A percentile compares a stretch with the other conserved stretches of the same genome.
Evolutionary conservation across 352 stramenopile genomes (phyloP).

Genomic region (Pythium aristosporum): DNA sequence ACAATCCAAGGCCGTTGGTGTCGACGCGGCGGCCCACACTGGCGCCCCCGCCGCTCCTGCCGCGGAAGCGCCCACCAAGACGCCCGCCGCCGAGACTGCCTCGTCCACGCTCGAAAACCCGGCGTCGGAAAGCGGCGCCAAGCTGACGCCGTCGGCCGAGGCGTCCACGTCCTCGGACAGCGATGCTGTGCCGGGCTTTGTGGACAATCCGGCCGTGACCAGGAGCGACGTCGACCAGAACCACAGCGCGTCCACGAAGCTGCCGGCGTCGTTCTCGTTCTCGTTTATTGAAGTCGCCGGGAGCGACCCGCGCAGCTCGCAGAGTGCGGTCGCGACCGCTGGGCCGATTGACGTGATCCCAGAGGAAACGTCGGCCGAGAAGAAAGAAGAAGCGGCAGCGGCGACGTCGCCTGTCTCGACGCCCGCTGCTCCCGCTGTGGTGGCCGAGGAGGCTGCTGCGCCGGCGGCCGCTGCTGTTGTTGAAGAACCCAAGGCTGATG

Average conservation of each 20-base stretch:
- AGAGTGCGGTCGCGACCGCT: conserved; percentile 6
- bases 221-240: conserved; percentile 13
- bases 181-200: conserved; percentile 53
- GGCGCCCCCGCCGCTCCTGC: background rate
- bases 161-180: conserved; percentile 28
- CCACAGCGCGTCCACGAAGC: conserved; percentile 20
- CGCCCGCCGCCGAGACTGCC: background rate
- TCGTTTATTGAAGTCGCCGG: conserved; percentile 65
- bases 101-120: background rate
- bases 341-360: conserved; percentile 19
- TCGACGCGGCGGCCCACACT: conserved; percentile 7
- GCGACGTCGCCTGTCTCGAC: background rate
- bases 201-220: conserved; percentile 28
- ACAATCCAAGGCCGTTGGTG: conserved; percentile 48
- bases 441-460: conserved; percentile 7
- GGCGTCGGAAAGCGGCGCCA: conserved; percentile 3
- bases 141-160: background rate
- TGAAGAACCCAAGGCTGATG: background rate
- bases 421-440: background rate
- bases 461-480: conserved; percentile 1
- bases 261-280: conserved; percentile 56
- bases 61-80: background rate
- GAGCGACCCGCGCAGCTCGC: conserved; percentile 15
- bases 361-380: conserved; percentile 6
- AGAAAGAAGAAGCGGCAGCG: background rate